These are phyloP conservation scores for Calycina herbarum DNA, from an alignment of 2,329 filamentous ascomycete species.

Conservation along the genomic window DNA sequence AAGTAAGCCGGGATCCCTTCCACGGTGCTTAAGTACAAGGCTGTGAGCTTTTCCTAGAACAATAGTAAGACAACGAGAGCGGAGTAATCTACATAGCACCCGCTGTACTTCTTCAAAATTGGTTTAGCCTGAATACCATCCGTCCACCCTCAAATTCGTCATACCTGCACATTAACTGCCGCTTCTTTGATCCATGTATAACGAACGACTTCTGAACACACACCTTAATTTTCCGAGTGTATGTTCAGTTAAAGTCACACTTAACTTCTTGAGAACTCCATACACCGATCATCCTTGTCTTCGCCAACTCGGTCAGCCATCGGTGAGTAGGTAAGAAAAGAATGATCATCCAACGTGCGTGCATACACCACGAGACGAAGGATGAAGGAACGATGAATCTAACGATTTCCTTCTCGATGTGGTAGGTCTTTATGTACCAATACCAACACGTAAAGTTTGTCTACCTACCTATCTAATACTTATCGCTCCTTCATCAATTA, in stretches of 20 bases:
- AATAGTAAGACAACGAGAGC: too few species aligned
- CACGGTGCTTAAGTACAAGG: too few species aligned
- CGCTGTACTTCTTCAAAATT: too few species aligned
- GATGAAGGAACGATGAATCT: conserved; percentile 1
- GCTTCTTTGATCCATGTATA: background rate
- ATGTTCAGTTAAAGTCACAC: background rate
- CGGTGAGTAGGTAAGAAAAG: background rate
- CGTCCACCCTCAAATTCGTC: background rate
- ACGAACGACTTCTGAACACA: background rate
- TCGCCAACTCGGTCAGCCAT: background rate
- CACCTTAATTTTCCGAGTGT: background rate
- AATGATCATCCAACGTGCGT: conserved; percentile 1
- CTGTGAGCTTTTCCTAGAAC: too few species aligned
- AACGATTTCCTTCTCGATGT: background rate
- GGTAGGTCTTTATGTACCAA: background rate
- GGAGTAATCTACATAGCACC: too few species aligned
- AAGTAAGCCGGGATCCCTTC: too few species aligned
- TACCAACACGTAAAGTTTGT: too few species aligned
- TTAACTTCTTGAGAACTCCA: background rate
- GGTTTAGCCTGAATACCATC: background rate
- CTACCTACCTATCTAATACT: background rate
- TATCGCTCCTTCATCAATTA: background rate
- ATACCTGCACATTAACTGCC: background rate
- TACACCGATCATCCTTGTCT: background rate
- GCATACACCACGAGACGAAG: background rate